Conservation (phyloP, 2,329 filamentous ascomycete species). For the Claviceps sp. region DNA sequence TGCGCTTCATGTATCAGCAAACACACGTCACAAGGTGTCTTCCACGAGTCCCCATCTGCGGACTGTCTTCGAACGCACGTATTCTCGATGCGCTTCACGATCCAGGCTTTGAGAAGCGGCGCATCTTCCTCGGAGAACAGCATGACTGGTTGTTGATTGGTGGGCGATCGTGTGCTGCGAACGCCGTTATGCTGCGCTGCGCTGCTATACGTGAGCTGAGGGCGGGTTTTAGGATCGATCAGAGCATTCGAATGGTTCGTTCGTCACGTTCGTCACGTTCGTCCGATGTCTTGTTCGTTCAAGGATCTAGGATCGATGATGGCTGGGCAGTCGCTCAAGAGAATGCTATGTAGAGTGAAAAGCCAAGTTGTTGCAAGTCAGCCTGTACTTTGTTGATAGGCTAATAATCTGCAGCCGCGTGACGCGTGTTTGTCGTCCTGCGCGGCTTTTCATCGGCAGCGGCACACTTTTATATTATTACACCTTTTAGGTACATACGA, state of each 20-base stretch:
- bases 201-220: not conserved
- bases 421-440: not conserved
- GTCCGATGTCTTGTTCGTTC: too few species aligned
- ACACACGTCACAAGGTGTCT: too few species aligned
- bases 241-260: not conserved
- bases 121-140: slow-evolving; percentile 49
- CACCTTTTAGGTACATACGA: not conserved
- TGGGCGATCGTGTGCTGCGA: not conserved
- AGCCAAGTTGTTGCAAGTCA: too few species aligned
- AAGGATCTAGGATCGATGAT: not conserved
- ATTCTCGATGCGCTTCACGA: slow-evolving; percentile 62
- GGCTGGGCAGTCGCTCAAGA: too few species aligned
- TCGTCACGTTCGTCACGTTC: too few species aligned
- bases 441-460: not conserved
- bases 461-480: too few species aligned
- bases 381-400: too few species aligned
- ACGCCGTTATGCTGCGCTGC: not conserved
- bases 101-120: slow-evolving; percentile 58
- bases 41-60: too few species aligned
- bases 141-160: slow-evolving; percentile 25
- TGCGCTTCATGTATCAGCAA: slow-evolving; percentile 19
- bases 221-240: too few species aligned
- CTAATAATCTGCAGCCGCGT: not conserved
- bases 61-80: slow-evolving; percentile 37
- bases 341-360: too few species aligned